These are phyloP conservation scores for Hypoxylon sp. DNA, from an alignment of 2,329 filamentous ascomycete genomes.

Conservation along the genomic window DNA sequence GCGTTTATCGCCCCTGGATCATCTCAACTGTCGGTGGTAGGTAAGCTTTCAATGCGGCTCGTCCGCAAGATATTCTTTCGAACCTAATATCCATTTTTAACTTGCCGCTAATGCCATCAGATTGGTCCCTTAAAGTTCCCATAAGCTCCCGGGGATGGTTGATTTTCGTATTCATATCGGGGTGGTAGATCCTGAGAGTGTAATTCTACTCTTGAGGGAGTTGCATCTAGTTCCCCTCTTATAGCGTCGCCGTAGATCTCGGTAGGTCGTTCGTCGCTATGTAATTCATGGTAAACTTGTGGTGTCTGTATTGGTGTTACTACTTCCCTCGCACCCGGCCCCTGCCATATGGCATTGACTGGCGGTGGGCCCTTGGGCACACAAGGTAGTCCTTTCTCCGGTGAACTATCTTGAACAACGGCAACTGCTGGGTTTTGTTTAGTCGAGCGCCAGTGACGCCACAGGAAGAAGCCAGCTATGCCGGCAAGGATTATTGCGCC, in stretches of 20 bases:
- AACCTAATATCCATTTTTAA: neutral
- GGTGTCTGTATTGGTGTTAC: conserved; percentile 33
- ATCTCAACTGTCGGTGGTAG: neutral
- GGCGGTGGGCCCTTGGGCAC: conserved; percentile 16
- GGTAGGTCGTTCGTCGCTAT: conserved; percentile 18
- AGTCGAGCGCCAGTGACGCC: conserved; percentile 24
- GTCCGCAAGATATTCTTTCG: neutral
- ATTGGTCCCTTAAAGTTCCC: conserved; percentile 36
- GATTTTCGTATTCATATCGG: conserved; percentile 24
- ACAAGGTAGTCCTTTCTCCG: neutral
- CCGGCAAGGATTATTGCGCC: conserved; percentile 31
- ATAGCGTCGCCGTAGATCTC: conserved; percentile 36
- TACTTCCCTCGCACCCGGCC: conserved; percentile 33
- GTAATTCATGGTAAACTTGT: conserved; percentile 33
- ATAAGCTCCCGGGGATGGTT: conserved; percentile 26
- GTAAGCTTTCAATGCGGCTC: neutral
- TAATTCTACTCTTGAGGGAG: conserved; percentile 24
- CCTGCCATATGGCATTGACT: conserved; percentile 34
- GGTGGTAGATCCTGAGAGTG: conserved; percentile 37
- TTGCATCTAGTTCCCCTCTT: conserved; percentile 35
- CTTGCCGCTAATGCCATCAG: conserved; percentile 7
- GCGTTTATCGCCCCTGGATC: neutral
- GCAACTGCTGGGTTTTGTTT: conserved; percentile 8
- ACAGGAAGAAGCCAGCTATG: conserved; percentile 34
- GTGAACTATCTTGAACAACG: conserved; percentile 15